Evolutionary conservation across 2,329 filamentous ascomycete species (phyloP).

Genomic region (Botryotinia convoluta): DNA sequence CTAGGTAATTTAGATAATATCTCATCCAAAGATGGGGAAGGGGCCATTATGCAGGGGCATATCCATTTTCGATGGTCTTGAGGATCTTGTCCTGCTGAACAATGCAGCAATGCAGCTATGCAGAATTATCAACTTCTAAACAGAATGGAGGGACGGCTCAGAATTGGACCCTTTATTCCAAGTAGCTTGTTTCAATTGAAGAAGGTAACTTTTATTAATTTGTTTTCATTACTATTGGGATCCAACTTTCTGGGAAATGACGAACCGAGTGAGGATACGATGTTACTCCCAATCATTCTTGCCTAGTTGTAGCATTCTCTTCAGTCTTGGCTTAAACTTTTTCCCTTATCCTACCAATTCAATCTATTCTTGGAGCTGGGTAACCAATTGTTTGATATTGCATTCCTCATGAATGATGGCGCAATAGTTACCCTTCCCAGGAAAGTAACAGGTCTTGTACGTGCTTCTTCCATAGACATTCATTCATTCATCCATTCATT

Average conservation of each 20-base stretch:
- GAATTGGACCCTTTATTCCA: background rate
- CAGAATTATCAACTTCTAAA: background rate
- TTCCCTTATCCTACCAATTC: background rate
- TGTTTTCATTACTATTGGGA: background rate
- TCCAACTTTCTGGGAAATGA: background rate
- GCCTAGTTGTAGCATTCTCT: background rate
- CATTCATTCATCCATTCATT: background rate
- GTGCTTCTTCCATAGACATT: background rate
- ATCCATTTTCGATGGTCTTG: background rate
- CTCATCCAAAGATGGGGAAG: background rate
- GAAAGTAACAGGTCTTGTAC: background rate
- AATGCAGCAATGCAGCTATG: background rate
- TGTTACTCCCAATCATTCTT: conserved; percentile 9
- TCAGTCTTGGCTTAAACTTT: conserved; percentile 7
- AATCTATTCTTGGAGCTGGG: background rate
- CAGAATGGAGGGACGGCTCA: background rate
- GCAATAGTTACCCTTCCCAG: conserved; percentile 11
- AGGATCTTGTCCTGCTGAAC: conserved; percentile 13
- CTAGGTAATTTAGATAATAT: background rate
- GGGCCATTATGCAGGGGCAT: conserved; percentile 10
- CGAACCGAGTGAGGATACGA: conserved; percentile 4
- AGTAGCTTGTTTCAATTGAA: conserved; percentile 6
- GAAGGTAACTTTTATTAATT: conserved; percentile 2
- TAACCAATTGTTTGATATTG: conserved; percentile 2
- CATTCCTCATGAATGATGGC: conserved; percentile 10